Evolutionary conservation across 2,329 filamentous ascomycete species (phyloP).

Genomic region (Exophiala aquamarina): DNA sequence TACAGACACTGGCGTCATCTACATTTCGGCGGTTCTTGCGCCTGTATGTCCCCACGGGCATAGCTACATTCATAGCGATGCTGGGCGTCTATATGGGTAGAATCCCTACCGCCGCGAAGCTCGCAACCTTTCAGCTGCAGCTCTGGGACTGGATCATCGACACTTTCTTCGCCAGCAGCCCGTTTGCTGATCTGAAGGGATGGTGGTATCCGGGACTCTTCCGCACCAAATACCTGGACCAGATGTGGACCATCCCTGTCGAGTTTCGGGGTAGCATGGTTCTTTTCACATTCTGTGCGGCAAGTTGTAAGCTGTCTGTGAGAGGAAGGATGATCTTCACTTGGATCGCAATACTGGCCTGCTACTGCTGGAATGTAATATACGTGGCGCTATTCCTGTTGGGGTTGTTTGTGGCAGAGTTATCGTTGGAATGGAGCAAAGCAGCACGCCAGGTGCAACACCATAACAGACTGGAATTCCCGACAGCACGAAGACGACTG

Average conservation of each 20-base stretch:
- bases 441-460: background rate
- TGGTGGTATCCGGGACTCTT: constrained; percentile 22
- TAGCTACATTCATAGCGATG: constrained; percentile 32
- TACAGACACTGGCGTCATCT: constrained; percentile 28
- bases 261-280: constrained; percentile 44
- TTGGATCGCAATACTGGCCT: constrained; percentile 5
- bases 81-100: background rate
- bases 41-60: constrained; percentile 34
- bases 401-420: constrained; percentile 12
- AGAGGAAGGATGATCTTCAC: constrained; percentile 4
- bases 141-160: constrained; percentile 2
- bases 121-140: background rate
- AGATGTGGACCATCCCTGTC: constrained; percentile 44
- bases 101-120: background rate
- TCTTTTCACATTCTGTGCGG: constrained; percentile 8
- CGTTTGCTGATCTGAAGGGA: constrained; percentile 2
- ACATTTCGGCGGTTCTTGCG: constrained; percentile 34
- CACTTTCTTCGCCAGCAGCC: background rate
- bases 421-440: constrained; percentile 2
- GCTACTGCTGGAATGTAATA: constrained; percentile 3
- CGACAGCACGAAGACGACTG: background rate
- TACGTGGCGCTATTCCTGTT: constrained; percentile 12
- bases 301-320: background rate
- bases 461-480: background rate
- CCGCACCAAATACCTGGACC: constrained; percentile 6